These are phyloP conservation scores for Pseudogymnoascus destructans DNA, from an alignment of 2,329 filamentous ascomycete species.

Conservation along the genomic window DNA sequence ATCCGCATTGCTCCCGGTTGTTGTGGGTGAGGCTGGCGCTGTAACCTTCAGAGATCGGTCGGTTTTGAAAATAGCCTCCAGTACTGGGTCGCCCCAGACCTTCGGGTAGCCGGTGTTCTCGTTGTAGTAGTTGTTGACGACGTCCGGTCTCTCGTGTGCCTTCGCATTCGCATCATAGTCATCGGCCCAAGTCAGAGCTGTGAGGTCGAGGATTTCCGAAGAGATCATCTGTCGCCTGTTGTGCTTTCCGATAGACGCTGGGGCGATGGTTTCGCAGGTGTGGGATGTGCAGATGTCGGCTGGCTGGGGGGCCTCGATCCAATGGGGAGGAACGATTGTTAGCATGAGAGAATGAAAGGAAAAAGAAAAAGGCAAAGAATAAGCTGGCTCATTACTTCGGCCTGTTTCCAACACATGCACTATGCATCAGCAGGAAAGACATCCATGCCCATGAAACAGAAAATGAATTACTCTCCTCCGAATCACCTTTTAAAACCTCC, in stretches of 20 bases:
- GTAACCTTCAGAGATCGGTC: constrained; percentile 5
- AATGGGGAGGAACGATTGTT: constrained; percentile 10
- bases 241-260: background rate
- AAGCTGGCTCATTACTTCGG: background rate
- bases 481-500: background rate
- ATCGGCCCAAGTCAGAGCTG: constrained; percentile 12
- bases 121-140: constrained; percentile 15
- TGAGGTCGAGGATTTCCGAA: constrained; percentile 17
- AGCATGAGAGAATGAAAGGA: background rate
- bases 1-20: background rate
- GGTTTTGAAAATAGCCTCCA: constrained; percentile 4
- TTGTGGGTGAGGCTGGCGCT: background rate
- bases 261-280: constrained; percentile 13
- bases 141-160: constrained; percentile 12
- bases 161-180: constrained; percentile 11
- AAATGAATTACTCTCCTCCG: background rate
- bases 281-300: constrained; percentile 12
- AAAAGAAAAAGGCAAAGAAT: background rate
- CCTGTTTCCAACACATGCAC: background rate
- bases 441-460: background rate
- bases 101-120: background rate
- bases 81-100: background rate
- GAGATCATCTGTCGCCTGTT: constrained; percentile 15
- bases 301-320: constrained; percentile 13
- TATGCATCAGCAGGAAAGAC: background rate